Evolutionary conservation across 331 rosid species (phyloP).

Genomic region (Malus hybrid): DNA sequence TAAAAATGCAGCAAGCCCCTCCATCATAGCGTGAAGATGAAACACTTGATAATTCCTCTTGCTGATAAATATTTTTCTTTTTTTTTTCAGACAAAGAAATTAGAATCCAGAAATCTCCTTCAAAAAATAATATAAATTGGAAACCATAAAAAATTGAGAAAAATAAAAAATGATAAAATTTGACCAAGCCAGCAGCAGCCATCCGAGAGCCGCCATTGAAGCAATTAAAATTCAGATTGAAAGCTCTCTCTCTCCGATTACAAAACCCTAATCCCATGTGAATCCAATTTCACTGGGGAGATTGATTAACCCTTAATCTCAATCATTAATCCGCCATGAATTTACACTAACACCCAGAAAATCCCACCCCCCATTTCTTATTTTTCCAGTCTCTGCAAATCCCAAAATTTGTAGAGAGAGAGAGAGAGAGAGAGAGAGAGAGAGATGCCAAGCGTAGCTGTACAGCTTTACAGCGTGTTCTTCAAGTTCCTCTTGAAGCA

Average conservation of each 20-base stretch:
- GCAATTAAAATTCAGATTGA: slow-evolving; percentile 5
- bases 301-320: neutral
- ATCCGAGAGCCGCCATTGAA: slow-evolving; percentile 16
- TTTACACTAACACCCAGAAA: neutral
- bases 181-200: no score
- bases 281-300: neutral
- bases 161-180: no score
- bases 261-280: slow-evolving; percentile 26
- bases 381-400: slow-evolving; percentile 18
- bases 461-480: slow-evolving; percentile 94
- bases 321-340: slow-evolving; percentile 11
- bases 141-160: no score
- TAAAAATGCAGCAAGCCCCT: no score
- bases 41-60: no score
- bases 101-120: no score
- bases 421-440: slow-evolving; percentile 14
- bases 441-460: slow-evolving; percentile 93
- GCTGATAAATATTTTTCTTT: no score
- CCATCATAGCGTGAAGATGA: no score
- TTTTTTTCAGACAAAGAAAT: no score
- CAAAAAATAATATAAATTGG: no score
- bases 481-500: slow-evolving; percentile 92
- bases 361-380: neutral
- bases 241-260: slow-evolving; percentile 12
- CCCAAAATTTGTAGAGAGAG: slow-evolving; percentile 1